Base-by-base conservation (phyloP, 1,139 yeast species). In the Eremothecium coryli region DNA sequence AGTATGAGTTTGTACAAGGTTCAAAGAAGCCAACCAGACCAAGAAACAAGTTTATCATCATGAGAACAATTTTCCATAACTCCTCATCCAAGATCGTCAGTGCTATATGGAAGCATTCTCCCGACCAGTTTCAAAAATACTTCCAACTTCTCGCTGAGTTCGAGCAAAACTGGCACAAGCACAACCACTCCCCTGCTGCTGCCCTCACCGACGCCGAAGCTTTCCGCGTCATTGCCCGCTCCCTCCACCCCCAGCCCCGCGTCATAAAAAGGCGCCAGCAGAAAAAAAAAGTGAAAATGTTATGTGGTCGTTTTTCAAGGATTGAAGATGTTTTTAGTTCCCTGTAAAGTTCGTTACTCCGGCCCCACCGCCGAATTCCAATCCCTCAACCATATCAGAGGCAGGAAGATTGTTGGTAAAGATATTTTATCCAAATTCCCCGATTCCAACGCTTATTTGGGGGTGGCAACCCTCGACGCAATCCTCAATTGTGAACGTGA, bases 401-500 rank as follows among this genome's bases (percentile, higher is more conserved):
- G 56, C 7, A 39, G 54, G 22, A 49, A 50, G 32, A 25, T 51
- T 5, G 33, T 45, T 10, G 56, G 56, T 2, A 37, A 38, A 18
- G 33, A 38, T 6, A 32, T 51, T 2, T 14, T 36, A 4, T 33
- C 26, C 23, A 23, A 25, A 10, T 31, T 38, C 6, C 37, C 35
- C 7, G 34, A 35, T 18, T 28, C 33, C 26, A 26, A 24, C 12
- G 37, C 43, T 16, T 38, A 38, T 26, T 28, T 45, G 23, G 35
- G 25, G 15, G 25, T 36, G 6, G 34, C 37, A 13, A 21, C 16
- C 15, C 25, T 36, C 30, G 26, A 32, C 8, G 24, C 34, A 14
- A 9, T 38, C 10, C 23, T 34, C 5, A 45, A 49, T 17, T 46
- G 39, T 26, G 56, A 50, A 32, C 41, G 56, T 37, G 56, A 50